Percentiles rank a stretch among this genome's conserved stretches.
These are phyloP conservation scores for Claviceps fusiformis DNA, from an alignment of 2,329 filamentous ascomycete genomes.

Conservation along the genomic window DNA sequence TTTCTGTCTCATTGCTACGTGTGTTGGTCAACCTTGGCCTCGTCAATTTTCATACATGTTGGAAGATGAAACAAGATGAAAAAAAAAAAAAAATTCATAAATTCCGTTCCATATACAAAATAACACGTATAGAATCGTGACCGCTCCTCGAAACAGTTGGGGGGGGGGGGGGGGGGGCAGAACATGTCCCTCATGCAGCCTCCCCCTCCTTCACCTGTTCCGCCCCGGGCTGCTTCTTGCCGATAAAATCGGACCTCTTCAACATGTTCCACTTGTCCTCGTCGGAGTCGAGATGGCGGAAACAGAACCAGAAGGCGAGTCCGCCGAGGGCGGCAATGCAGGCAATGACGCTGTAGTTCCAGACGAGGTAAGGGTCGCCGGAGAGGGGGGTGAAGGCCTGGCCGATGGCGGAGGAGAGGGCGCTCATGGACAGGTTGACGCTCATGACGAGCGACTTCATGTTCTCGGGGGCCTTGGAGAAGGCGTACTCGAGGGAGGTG, in stretches of 20 bases:
- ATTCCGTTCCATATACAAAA: too few relatives aligned
- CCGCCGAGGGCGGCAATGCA: constrained; percentile 50
- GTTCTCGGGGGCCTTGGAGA: constrained; percentile 63
- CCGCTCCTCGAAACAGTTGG: too few relatives aligned
- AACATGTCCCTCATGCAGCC: neutral
- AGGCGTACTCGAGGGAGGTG: constrained; percentile 60
- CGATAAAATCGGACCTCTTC: constrained; percentile 29
- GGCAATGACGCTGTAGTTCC: constrained; percentile 57
- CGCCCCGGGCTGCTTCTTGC: constrained; percentile 22
- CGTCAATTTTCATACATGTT: too few relatives aligned
- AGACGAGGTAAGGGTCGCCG: constrained; percentile 51
- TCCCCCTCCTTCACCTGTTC: constrained; percentile 12
- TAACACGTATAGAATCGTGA: too few relatives aligned
- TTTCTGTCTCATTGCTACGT: too few relatives aligned
- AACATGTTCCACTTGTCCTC: constrained; percentile 59
- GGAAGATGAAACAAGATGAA: too few relatives aligned
- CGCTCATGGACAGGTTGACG: constrained; percentile 57
- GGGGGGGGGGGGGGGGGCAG: too few relatives aligned
- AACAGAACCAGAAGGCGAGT: constrained; percentile 53
- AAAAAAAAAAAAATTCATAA: too few relatives aligned
- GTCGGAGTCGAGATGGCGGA: constrained; percentile 48
- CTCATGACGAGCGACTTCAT: constrained; percentile 67
- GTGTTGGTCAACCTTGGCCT: too few relatives aligned
- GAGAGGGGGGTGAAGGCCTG: constrained; percentile 51
- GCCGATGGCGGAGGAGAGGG: constrained; percentile 55